Evolutionary conservation across 2,329 filamentous ascomycete genomes (phyloP), one percentile per base, ranked within the genome.

Genomic region (Didymella segeticola): DNA sequence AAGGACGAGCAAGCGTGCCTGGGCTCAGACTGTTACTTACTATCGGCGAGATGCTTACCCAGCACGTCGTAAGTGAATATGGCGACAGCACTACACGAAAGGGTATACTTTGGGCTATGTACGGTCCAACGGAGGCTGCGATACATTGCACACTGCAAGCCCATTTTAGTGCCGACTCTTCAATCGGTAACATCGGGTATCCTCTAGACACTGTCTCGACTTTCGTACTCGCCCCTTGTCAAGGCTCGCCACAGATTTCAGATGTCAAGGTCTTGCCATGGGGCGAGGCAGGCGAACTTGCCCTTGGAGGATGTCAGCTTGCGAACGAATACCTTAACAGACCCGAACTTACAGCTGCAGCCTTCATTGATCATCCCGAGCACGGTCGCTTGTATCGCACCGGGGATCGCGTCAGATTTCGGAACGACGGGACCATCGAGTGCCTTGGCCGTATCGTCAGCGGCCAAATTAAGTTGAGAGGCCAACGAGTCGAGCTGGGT

Each of bases 11-110:
- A 2, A 84, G 83, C 42, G 90, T 87, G 0, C 91, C 92, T 0
- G 76, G 78, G 0, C 73, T 97, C 30, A 86, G 82, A 46, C 75
- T 93, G 0, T 79, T 97, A 0, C 77, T 97, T 20, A 96, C 92
- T 0, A 96, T 96, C 62, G 93, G 93, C 5, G 93, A 97, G 74
- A 96, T 96, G 92, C 82, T 97, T 29, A 96, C 89, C 3, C 80
- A 82, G 34, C 83, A 85, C 8, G 88, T 97, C 2, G 81, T 96
- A 19, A 78, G 84, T 29, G 91, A 96, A 68, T 97, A 95, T 78
- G 91, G 91, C 5, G 85, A 85, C 2, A 77, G 79, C 9, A 67
- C 73, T 0, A 68, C 68, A 0, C 75, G 75, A 7, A 70, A 78
- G 2, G 87, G 89, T 61, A 86, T 96, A 36, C 80, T 97, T 1